A percentile compares a stretch with the other conserved stretches of the same genome.
These are phyloP conservation scores for Neopestalotiopsis clavispora DNA, from an alignment of 2,329 filamentous ascomycete species.

Conservation along the genomic window DNA sequence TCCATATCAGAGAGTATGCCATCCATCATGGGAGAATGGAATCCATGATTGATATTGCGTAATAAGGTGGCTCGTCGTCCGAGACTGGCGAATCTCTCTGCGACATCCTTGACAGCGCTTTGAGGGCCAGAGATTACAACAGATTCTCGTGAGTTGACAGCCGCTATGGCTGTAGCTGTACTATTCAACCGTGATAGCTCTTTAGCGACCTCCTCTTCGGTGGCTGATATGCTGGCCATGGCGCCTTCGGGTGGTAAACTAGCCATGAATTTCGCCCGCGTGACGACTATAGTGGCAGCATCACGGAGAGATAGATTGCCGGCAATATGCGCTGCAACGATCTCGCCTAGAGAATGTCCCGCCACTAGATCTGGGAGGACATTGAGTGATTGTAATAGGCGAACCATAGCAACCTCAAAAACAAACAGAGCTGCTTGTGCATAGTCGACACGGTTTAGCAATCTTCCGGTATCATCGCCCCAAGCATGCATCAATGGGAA, in stretches of 20 bases:
- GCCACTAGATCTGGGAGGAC: conserved; percentile 29
- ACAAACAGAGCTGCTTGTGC: conserved; percentile 35
- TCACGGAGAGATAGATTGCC: conserved; percentile 32
- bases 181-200: not conserved
- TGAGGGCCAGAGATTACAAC: conserved; percentile 15
- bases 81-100: conserved; percentile 6
- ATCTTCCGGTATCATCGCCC: conserved; percentile 13
- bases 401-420: conserved; percentile 33
- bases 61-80: conserved; percentile 11
- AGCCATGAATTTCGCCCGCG: conserved; percentile 32
- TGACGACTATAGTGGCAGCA: conserved; percentile 32
- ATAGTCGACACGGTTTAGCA: conserved; percentile 32
- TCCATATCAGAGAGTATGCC: conserved; percentile 8
- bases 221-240: conserved; percentile 3
- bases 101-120: conserved; percentile 8
- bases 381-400: conserved; percentile 31
- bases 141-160: conserved; percentile 9
- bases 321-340: conserved; percentile 31
- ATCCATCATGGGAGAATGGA: conserved; percentile 15
- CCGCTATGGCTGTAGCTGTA: conserved; percentile 6
- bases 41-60: conserved; percentile 16
- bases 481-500: conserved; percentile 17
- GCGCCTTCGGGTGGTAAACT: not conserved
- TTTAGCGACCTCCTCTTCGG: conserved; percentile 7
- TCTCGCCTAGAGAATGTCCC: conserved; percentile 30